Conservation (phyloP, 305 asterid genomes). For the Fraxinus greggii region DNA sequence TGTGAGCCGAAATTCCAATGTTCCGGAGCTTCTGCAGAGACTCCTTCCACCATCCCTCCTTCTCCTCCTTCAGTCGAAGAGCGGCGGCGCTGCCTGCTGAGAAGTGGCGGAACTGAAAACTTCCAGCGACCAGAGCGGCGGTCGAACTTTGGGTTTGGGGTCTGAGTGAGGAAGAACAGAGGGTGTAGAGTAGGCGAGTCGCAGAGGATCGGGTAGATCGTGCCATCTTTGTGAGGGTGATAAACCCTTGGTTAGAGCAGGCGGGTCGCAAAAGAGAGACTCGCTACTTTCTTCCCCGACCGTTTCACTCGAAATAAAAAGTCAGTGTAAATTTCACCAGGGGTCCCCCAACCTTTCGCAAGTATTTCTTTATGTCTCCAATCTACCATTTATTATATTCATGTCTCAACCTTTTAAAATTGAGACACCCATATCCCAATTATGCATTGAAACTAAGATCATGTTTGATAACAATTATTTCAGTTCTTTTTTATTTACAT, state of each 20-base stretch:
- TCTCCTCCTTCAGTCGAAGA: slow-evolving; percentile 67
- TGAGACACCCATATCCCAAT: too few species aligned
- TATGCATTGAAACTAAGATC: too few species aligned
- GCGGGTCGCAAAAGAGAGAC: not conserved
- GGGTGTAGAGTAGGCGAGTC: slow-evolving; percentile 62
- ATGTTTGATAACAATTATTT: too few species aligned
- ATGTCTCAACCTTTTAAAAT: not conserved
- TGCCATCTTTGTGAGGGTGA: slow-evolving; percentile 59
- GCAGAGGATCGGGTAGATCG: slow-evolving; percentile 60
- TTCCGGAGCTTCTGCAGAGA: slow-evolving; percentile 74
- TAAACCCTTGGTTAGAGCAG: slow-evolving; percentile 43
- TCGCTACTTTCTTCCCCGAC: not conserved
- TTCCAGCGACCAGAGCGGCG: slow-evolving; percentile 53
- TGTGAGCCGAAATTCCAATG: slow-evolving; percentile 94
- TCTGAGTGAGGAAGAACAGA: slow-evolving; percentile 36
- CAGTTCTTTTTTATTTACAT: too few species aligned
- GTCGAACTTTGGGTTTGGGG: slow-evolving; percentile 34
- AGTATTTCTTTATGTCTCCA: not conserved
- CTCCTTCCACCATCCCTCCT: slow-evolving; percentile 77
- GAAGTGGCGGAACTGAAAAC: slow-evolving; percentile 54
- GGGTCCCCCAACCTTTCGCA: not conserved
- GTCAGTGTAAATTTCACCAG: not conserved
- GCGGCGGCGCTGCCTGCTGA: slow-evolving; percentile 73
- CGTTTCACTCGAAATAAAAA: too few species aligned
- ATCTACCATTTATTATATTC: not conserved